phyloP scores from a whole-genome alignment of 1,284 basidiomycete species.

The Ustilago esculenta region DNA sequence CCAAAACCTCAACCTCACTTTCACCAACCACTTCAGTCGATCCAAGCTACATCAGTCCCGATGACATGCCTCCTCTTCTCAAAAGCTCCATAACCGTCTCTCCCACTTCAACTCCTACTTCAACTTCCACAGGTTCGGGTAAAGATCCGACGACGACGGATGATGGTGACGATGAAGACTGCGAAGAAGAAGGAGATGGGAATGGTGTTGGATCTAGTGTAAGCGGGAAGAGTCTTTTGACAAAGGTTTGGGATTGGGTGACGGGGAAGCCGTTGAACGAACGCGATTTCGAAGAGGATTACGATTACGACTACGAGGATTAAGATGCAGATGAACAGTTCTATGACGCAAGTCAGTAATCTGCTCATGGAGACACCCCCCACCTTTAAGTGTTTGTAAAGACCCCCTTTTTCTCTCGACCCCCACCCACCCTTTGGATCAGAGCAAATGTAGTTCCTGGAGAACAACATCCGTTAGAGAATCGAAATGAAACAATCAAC shows the following conservation, averaged over 20 bases:
- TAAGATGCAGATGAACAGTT: slow-evolving; percentile 5
- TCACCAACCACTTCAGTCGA: slow-evolving; percentile 6
- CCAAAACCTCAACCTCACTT: not conserved
- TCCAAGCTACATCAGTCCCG: slow-evolving; percentile 16
- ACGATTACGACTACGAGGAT: slow-evolving; percentile 16
- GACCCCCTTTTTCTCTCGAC: not conserved
- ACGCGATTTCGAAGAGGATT: slow-evolving; percentile 16
- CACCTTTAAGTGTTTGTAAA: no score
- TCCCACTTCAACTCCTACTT: not conserved
- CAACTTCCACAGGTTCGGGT: not conserved
- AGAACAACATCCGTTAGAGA: slow-evolving; percentile 7
- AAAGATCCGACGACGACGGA: not conserved
- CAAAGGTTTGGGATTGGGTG: slow-evolving; percentile 40
- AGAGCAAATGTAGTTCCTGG: slow-evolving; percentile 4
- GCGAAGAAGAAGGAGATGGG: slow-evolving; percentile 12
- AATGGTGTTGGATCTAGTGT: not conserved
- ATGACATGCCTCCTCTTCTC: slow-evolving; percentile 29
- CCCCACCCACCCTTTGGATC: slow-evolving; percentile 6
- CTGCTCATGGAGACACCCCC: no score
- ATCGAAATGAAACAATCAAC: not conserved
- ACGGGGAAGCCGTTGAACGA: slow-evolving; percentile 18
- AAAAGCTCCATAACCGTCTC: slow-evolving; percentile 8
- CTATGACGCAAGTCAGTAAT: slow-evolving; percentile 20
- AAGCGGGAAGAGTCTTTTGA: slow-evolving; percentile 5
- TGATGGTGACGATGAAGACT: slow-evolving; percentile 17